These are phyloP conservation scores for Tuctoria greenei DNA, from an alignment of 176 grass and related monocot species.

Conservation along the genomic window DNA sequence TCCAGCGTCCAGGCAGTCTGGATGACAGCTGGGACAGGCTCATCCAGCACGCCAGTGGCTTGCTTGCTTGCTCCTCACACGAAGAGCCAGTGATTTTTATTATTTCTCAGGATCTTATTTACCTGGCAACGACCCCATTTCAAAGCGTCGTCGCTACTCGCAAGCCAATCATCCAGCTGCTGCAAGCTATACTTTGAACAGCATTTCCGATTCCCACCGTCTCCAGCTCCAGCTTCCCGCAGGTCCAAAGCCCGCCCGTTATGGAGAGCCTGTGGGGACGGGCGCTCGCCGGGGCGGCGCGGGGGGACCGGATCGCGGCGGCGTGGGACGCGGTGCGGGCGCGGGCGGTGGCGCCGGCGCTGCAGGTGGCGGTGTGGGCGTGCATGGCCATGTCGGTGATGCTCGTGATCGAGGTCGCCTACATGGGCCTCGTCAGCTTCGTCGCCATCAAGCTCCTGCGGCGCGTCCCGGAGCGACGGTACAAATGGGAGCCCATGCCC, in stretches of 20 bases:
- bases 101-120: background rate
- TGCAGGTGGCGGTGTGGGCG: conserved; percentile 43
- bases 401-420: conserved; percentile 62
- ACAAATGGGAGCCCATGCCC: conserved; percentile 66
- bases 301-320: background rate
- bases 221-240: background rate
- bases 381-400: conserved; percentile 82
- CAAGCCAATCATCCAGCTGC: conserved; percentile 11
- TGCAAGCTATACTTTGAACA: background rate
- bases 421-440: conserved; percentile 60
- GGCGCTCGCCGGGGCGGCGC: background rate
- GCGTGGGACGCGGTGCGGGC: conserved; percentile 39
- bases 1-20: background rate
- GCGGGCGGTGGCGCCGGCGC: conserved; percentile 46
- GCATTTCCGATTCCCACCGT: background rate
- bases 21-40: background rate
- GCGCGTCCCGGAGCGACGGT: conserved; percentile 54
- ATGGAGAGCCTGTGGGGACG: conserved; percentile 21
- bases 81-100: background rate
- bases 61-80: background rate
- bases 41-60: background rate
- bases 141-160: background rate
- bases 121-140: conserved; percentile 12
- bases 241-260: background rate
- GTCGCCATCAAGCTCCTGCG: conserved; percentile 51